Conservation (phyloP, 768 basidiomycete genomes). For the Hypholoma sublateritium region DNA sequence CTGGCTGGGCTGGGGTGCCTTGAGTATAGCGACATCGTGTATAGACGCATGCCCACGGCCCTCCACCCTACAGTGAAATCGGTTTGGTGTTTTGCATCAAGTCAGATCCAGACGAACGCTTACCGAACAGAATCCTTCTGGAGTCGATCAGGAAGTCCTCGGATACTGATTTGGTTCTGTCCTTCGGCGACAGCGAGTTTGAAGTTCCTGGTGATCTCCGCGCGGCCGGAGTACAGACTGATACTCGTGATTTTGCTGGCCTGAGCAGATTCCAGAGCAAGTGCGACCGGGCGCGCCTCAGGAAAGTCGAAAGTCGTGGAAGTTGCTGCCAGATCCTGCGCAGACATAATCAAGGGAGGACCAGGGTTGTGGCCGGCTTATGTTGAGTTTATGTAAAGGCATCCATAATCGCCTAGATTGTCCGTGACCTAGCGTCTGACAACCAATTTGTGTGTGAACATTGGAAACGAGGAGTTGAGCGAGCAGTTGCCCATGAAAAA, state of each 20-base stretch:
- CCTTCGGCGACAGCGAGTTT: slow-evolving; percentile 30
- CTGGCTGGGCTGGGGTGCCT: not conserved
- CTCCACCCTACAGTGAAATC: slow-evolving; percentile 30
- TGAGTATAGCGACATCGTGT: not conserved
- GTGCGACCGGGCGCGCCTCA: too few relatives aligned
- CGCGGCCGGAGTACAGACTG: slow-evolving; percentile 35
- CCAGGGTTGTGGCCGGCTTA: too few relatives aligned
- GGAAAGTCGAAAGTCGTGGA: too few relatives aligned
- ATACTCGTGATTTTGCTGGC: slow-evolving; percentile 33
- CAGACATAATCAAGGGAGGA: too few relatives aligned
- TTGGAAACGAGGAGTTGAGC: too few relatives aligned
- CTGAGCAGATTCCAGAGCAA: not conserved
- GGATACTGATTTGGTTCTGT: slow-evolving; percentile 31
- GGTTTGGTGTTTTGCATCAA: slow-evolving; percentile 1
- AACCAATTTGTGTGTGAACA: too few relatives aligned
- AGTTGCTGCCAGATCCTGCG: too few relatives aligned
- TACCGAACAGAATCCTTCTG: slow-evolving; percentile 32
- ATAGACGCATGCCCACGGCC: slow-evolving; percentile 25
- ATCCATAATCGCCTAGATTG: too few relatives aligned
- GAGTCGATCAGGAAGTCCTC: slow-evolving; percentile 28
- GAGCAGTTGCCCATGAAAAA: too few relatives aligned
- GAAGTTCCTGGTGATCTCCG: slow-evolving; percentile 34
- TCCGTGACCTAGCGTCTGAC: too few relatives aligned
- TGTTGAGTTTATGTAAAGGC: too few relatives aligned
- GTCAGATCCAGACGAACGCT: not conserved